These are phyloP conservation scores for Coprinopsis cinerea DNA, from an alignment of 768 basidiomycete species.

Conservation along the genomic window DNA sequence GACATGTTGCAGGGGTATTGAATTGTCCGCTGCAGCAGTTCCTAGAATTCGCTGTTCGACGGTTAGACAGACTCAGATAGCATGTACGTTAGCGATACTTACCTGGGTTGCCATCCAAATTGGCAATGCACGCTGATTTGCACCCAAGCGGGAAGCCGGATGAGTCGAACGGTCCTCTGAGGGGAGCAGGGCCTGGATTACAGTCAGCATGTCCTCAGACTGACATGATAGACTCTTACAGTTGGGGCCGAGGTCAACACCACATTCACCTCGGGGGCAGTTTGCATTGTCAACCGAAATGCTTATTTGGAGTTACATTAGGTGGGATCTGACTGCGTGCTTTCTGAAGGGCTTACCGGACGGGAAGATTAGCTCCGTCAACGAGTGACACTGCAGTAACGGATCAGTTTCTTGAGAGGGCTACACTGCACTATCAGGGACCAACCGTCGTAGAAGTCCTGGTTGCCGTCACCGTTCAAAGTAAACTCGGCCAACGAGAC, in stretches of 20 bases:
- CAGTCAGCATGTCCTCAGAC: constrained; percentile 3
- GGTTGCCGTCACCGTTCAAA: constrained; percentile 34
- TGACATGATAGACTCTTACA: constrained; percentile 16
- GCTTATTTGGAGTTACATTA: constrained; percentile 11
- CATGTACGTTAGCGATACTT: constrained; percentile 23
- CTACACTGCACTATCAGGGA: not conserved
- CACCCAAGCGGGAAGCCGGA: constrained; percentile 56
- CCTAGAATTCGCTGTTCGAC: constrained; percentile 37
- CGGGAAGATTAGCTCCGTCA: constrained; percentile 60
- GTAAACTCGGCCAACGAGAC: constrained; percentile 67
- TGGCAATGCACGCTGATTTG: constrained; percentile 48
- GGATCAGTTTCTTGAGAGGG: not conserved
- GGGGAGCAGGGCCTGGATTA: constrained; percentile 37
- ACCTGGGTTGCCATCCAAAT: constrained; percentile 38
- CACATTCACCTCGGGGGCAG: constrained; percentile 51
- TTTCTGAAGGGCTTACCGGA: constrained; percentile 17
- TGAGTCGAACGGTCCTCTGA: constrained; percentile 49
- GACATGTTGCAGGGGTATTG: constrained; percentile 45
- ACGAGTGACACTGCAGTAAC: constrained; percentile 49
- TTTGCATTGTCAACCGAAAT: constrained; percentile 52
- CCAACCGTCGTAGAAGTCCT: constrained; percentile 59
- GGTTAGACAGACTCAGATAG: constrained; percentile 21
- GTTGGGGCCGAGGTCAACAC: constrained; percentile 54
- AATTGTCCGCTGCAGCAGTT: constrained; percentile 53
- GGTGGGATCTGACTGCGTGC: not conserved